These are phyloP conservation scores for Scenedesmus sp. DNA, from an alignment of 163 green algal genomes.

Conservation along the genomic window DNA sequence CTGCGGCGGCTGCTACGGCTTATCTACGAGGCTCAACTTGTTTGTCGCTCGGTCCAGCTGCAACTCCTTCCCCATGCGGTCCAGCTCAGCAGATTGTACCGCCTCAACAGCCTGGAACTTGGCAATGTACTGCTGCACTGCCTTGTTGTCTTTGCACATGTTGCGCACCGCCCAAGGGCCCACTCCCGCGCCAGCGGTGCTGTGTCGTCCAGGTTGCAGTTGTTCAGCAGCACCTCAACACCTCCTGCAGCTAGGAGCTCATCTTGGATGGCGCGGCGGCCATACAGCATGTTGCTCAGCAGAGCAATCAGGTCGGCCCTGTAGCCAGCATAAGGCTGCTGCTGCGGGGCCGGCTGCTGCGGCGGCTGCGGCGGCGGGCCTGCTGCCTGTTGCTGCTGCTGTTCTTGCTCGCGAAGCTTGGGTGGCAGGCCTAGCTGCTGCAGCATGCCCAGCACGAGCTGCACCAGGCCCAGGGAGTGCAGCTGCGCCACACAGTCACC, in stretches of 20 bases:
- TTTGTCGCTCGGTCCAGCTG: slow-evolving; percentile 66
- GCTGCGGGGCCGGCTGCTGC: background rate
- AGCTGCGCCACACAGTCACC: background rate
- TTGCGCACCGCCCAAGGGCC: slow-evolving; percentile 89
- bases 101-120: slow-evolving; percentile 56
- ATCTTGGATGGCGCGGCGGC: slow-evolving; percentile 61
- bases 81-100: slow-evolving; percentile 67
- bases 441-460: slow-evolving; percentile 71
- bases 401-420: slow-evolving; percentile 12
- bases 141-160: slow-evolving; percentile 78
- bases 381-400: slow-evolving; percentile 32
- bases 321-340: slow-evolving; percentile 78
- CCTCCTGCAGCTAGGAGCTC: slow-evolving; percentile 57
- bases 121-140: slow-evolving; percentile 61
- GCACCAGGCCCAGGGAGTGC: slow-evolving; percentile 47
- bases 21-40: slow-evolving; percentile 56
- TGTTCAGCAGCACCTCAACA: slow-evolving; percentile 64
- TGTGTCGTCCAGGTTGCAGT: slow-evolving; percentile 64
- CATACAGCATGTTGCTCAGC: slow-evolving; percentile 75
- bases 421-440: slow-evolving; percentile 57
- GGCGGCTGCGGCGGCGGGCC: background rate
- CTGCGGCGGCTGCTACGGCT: slow-evolving; percentile 21
- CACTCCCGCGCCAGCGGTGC: slow-evolving; percentile 85
- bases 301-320: slow-evolving; percentile 79
- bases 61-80: slow-evolving; percentile 59